These are phyloP conservation scores for Linnemannia hyalina DNA, from an alignment of 192 early-diverging fungal species.

Conservation along the genomic window DNA sequence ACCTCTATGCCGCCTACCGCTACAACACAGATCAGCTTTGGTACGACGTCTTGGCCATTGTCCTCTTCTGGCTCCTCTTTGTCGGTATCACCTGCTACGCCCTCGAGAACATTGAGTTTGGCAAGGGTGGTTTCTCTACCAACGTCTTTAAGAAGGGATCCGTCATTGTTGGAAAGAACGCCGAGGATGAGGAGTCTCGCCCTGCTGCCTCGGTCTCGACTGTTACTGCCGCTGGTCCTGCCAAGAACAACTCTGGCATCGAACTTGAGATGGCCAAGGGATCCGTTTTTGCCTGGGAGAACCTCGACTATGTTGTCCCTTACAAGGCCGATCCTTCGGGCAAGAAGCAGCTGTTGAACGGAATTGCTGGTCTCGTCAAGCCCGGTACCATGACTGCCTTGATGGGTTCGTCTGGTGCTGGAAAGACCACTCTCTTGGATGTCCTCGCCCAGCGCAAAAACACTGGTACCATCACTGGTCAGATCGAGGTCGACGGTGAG, in stretches of 20 bases:
- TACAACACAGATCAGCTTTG: constrained; percentile 72
- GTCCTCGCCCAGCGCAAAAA: constrained; percentile 85
- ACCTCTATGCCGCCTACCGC: constrained; percentile 67
- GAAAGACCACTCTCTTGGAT: constrained; percentile 86
- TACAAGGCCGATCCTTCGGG: constrained; percentile 65
- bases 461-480: constrained; percentile 74
- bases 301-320: constrained; percentile 81
- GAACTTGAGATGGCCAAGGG: constrained; percentile 60
- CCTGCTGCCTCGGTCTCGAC: constrained; percentile 57
- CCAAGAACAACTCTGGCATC: constrained; percentile 44
- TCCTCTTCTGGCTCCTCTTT: constrained; percentile 61
- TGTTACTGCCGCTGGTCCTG: constrained; percentile 29
- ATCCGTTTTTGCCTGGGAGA: constrained; percentile 72
- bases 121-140: constrained; percentile 65
- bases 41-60: constrained; percentile 72
- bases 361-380: constrained; percentile 75
- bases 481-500: constrained; percentile 79
- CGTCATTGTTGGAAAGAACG: constrained; percentile 36
- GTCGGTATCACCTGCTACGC: constrained; percentile 56
- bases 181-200: constrained; percentile 53
- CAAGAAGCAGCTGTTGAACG: constrained; percentile 74
- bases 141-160: constrained; percentile 62
- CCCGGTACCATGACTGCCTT: constrained; percentile 87
- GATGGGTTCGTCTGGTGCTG: constrained; percentile 83
- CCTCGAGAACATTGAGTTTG: constrained; percentile 77